A percentile compares a stretch with the other conserved stretches of the same genome.
phyloP scores from a whole-genome alignment of 805 yeast genomes.

The Wickerhamiella alocasiicola region DNA sequence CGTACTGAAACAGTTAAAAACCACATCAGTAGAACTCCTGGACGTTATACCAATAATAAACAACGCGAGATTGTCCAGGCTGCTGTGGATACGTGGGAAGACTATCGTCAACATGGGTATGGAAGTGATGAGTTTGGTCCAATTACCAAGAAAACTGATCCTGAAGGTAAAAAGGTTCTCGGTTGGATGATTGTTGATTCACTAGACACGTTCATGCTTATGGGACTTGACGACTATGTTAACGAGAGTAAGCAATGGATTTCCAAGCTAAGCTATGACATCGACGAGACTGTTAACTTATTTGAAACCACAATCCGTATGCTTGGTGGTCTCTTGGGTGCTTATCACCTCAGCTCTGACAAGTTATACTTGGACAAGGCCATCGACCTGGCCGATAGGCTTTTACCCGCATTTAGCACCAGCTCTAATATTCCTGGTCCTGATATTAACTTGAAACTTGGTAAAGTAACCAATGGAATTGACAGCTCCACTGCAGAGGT shows the following conservation, averaged over 20 bases:
- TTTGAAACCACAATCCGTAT: constrained; percentile 42
- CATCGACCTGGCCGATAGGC: constrained; percentile 35
- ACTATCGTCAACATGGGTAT: constrained; percentile 33
- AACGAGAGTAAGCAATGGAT: constrained; percentile 31
- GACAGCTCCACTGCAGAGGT: constrained; percentile 33
- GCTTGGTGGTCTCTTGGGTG: constrained; percentile 42
- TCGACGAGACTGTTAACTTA: constrained; percentile 40
- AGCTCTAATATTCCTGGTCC: constrained; percentile 44
- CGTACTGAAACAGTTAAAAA: not conserved
- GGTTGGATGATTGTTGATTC: constrained; percentile 42
- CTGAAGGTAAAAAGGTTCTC: constrained; percentile 19
- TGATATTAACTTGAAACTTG: constrained; percentile 15
- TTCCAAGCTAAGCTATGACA: constrained; percentile 34
- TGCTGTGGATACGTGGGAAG: constrained; percentile 34
- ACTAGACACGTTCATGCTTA: constrained; percentile 39
- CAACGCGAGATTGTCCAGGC: constrained; percentile 28
- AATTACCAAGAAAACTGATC: constrained; percentile 5
- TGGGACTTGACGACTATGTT: constrained; percentile 33
- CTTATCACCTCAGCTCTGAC: constrained; percentile 36
- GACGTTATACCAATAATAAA: constrained; percentile 2
- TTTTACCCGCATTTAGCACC: constrained; percentile 45
- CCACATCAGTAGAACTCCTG: not conserved
- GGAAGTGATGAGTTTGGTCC: constrained; percentile 31
- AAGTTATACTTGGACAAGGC: constrained; percentile 31
- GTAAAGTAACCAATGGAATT: not conserved